These are phyloP conservation scores for Microdochium paspali DNA, from an alignment of 2,329 filamentous ascomycete genomes.

Conservation along the genomic window DNA sequence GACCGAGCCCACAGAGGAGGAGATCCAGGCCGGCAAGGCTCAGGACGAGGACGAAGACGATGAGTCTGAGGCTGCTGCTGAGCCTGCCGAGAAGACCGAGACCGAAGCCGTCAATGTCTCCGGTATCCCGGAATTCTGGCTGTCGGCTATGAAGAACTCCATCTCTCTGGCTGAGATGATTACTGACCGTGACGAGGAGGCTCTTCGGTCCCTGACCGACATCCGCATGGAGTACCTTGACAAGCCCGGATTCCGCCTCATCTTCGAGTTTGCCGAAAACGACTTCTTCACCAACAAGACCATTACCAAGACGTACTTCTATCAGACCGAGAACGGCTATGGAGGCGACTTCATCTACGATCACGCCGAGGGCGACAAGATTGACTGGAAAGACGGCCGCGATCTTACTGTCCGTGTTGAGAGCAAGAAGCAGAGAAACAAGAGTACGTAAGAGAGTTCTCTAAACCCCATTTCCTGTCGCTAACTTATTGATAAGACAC, in stretches of 20 bases:
- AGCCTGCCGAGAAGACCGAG: conserved; percentile 46
- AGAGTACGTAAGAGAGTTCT: conserved; percentile 56
- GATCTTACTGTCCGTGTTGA: conserved; percentile 91
- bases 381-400: conserved; percentile 90
- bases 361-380: conserved; percentile 95
- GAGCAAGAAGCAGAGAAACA: conserved; percentile 99
- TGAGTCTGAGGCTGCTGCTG: conserved; percentile 39
- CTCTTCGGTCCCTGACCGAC: conserved; percentile 80
- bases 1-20: conserved; percentile 75
- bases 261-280: conserved; percentile 94
- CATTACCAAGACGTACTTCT: conserved; percentile 97
- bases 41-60: conserved; percentile 62
- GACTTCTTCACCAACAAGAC: conserved; percentile 97
- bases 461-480: not conserved
- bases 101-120: conserved; percentile 43
- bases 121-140: conserved; percentile 98
- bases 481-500: conserved; percentile 55
- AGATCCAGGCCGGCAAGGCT: conserved; percentile 79
- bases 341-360: conserved; percentile 99
- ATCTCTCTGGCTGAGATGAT: conserved; percentile 96
- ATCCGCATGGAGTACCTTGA: conserved; percentile 99
- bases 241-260: conserved; percentile 93
- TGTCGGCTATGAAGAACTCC: conserved; percentile 99
- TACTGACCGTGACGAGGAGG: conserved; percentile 91
- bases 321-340: conserved; percentile 97